Base-by-base conservation (phyloP, 108 stramenopile species). In the Cyclotella distinguenda region DNA sequence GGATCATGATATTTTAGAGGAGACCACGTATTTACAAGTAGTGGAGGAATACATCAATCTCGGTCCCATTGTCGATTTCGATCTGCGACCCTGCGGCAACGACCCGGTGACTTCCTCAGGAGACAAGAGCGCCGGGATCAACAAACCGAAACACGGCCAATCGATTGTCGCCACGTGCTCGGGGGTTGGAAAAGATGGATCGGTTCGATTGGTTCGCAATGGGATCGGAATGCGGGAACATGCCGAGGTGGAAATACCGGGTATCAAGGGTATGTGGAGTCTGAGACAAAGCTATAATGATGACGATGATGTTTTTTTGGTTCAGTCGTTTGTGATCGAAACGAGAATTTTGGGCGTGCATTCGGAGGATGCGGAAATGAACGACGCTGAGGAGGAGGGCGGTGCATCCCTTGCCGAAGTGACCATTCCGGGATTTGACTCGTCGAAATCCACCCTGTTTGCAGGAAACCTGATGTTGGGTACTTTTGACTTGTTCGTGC, bases 21-120 rank as follows among this genome's bases (percentile, higher is more conserved):
- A 72, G n/a, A 79, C 52, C 5, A 86, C 87, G 3, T 90, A 88
- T 56, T 51, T 96, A 32, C 75, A 80, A 47, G 85, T 96, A 1
- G 50, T 97, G 57, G 96, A 97, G 63, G 94, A 94, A 47, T 99
- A 95, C 61, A 84, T 85, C 12, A 94, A 95, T 64, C 69, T 98
- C 46, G 97, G 97, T 5, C 98, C 98, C 15, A 97, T 99, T 77
- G 83, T 96, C 16, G 98, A 99, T 72, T 95, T 99, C 79, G 93
- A 94, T 70, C 66, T 97, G 49, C 81, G 94, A 2, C 93, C 97
- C 35, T 74, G 84, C 18, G 79, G 53, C 49, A 50, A 70, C 22
- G 40, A 0, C 25, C 4, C 5, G 15, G 33, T 10, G 33, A n/a
- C 28, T 6, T 25, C n/a, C n/a, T 16, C 18, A 2, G 39, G 22